Evolutionary conservation across 306 rosid species (phyloP).

Genomic region (Vigna unguiculata): DNA sequence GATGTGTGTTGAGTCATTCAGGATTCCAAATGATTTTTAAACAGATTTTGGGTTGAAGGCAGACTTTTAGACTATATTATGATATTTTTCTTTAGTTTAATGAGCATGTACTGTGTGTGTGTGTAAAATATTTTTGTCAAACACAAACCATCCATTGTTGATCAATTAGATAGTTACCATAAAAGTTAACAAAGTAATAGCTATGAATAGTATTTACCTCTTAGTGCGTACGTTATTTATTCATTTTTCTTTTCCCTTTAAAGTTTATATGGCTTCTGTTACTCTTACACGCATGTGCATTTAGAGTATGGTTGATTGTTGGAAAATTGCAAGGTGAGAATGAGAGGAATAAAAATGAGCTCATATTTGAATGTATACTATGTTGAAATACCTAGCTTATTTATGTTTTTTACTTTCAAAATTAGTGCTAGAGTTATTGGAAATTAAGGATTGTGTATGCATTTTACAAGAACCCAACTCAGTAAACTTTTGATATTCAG

Average conservation of each 20-base stretch:
- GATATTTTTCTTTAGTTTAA: neutral
- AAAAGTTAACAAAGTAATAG: neutral
- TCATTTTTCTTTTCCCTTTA: neutral
- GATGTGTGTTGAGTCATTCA: neutral
- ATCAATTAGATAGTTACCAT: neutral
- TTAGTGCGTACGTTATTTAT: neutral
- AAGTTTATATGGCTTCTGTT: neutral
- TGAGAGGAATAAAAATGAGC: constrained; percentile 1
- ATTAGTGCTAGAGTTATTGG: constrained; percentile 2
- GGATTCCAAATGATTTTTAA: neutral
- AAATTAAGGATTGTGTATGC: constrained; percentile 7
- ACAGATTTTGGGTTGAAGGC: neutral
- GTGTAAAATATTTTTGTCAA: neutral
- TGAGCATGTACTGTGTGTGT: too few species aligned
- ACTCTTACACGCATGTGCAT: neutral
- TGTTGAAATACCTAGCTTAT: constrained; percentile 5
- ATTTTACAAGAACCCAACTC: neutral
- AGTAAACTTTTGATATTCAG: constrained; percentile 51
- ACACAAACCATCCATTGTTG: neutral
- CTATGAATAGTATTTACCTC: neutral
- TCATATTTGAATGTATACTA: constrained; percentile 8
- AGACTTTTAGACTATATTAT: neutral
- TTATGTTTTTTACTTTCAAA: neutral
- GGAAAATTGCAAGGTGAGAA: constrained; percentile 14
- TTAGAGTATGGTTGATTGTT: neutral